These are phyloP conservation scores for Globisporangium takayamanum DNA, from an alignment of 352 stramenopile genomes.

Conservation along the genomic window DNA sequence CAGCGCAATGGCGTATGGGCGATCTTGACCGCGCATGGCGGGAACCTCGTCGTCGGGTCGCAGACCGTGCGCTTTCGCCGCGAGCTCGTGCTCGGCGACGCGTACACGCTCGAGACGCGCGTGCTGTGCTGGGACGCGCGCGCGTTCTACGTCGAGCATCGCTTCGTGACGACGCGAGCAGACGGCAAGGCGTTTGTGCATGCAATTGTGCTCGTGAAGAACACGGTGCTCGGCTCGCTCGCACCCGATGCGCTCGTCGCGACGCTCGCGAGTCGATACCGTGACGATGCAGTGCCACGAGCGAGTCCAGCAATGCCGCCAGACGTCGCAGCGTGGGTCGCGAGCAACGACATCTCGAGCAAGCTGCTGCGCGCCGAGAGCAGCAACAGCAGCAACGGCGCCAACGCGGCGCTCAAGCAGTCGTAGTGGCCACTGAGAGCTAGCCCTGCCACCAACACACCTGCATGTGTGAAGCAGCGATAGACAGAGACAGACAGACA, in stretches of 20 bases:
- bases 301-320: conserved; percentile 32
- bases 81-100: conserved; percentile 64
- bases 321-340: conserved; percentile 61
- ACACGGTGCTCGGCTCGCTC: conserved; percentile 66
- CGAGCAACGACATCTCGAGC: conserved; percentile 72
- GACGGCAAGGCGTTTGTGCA: conserved; percentile 53
- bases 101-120: conserved; percentile 66
- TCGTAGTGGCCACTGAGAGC: neutral
- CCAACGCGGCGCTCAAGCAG: neutral
- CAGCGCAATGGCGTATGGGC: conserved; percentile 74
- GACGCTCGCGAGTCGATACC: conserved; percentile 31
- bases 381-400: conserved; percentile 3
- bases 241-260: conserved; percentile 51
- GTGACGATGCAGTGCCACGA: conserved; percentile 19
- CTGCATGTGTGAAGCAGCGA: neutral
- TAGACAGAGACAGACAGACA: neutral
- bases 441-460: neutral
- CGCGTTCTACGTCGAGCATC: conserved; percentile 85
- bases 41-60: conserved; percentile 77
- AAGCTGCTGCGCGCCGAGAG: conserved; percentile 48
- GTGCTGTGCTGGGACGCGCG: conserved; percentile 75
- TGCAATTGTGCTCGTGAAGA: conserved; percentile 86
- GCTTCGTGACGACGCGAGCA: conserved; percentile 49
- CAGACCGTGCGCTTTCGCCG: conserved; percentile 80
- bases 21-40: conserved; percentile 36